Conservation (phyloP, 2,329 filamentous ascomycete species). For the Sclerotinia subarctica region DNA sequence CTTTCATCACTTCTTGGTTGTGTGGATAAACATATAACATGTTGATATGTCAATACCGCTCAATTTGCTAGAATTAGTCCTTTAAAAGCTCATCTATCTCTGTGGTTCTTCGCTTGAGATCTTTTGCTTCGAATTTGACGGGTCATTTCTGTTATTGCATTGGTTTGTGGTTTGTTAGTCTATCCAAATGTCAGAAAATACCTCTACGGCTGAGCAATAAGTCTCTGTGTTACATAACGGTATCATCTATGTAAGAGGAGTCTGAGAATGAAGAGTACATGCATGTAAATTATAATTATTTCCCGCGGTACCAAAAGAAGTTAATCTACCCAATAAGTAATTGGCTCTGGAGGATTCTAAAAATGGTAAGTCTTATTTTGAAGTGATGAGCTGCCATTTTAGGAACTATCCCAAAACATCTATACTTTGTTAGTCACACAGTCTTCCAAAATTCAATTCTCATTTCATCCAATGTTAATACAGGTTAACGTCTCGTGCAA, state of each 20-base stretch:
- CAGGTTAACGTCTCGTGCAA: not conserved
- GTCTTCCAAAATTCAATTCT: not conserved
- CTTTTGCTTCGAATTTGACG: constrained; percentile 43
- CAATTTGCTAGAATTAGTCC: constrained; percentile 65
- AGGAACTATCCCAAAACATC: constrained; percentile 67
- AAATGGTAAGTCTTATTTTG: constrained; percentile 49
- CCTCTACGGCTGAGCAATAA: too few species aligned
- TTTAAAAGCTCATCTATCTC: constrained; percentile 41
- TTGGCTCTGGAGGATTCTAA: constrained; percentile 46
- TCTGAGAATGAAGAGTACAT: constrained; percentile 27
- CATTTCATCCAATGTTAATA: too few species aligned
- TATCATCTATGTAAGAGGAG: too few species aligned
- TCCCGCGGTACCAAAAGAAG: constrained; percentile 66
- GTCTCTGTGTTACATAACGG: too few species aligned
- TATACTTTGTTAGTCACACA: constrained; percentile 33
- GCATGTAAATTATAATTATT: constrained; percentile 71
- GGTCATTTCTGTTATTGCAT: constrained; percentile 54
- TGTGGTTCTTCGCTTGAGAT: constrained; percentile 37
- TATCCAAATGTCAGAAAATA: not conserved
- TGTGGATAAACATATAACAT: constrained; percentile 56
- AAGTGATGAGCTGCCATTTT: constrained; percentile 63
- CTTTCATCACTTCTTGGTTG: constrained; percentile 39
- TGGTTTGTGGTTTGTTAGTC: not conserved
- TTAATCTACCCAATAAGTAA: constrained; percentile 64
- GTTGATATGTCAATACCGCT: constrained; percentile 62